Evolutionary conservation across 2,329 filamentous ascomycete genomes (phyloP), one percentile per base, ranked within the genome.

Genomic region (Penicillium janthinellum): DNA sequence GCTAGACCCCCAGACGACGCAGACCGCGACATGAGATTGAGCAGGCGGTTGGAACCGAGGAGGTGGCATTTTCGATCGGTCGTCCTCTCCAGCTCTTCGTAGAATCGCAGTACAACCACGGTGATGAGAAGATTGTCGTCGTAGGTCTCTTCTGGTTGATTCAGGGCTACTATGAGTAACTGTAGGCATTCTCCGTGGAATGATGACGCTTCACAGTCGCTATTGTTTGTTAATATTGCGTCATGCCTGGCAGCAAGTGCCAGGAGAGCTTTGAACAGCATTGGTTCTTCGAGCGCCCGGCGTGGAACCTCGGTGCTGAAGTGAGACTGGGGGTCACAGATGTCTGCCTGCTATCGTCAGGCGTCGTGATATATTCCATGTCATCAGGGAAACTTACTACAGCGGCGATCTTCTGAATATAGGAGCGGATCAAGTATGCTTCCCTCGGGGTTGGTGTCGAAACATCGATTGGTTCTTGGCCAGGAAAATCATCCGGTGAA

Each of bases 141-240:
- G 65, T 78, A 80, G 2, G 74, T 75, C 0, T 76, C 70, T 10
- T 74, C 71, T 0, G 79, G 77, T 47, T 77, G 73, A 7, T 78
- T 73, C n/a, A 83, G 72, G 4, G 78, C 76, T 15, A 76, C 71
- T 3, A 82, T 81, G 7, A 83, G 73, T 10, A 81, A 68, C 57
- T 80, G 74, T 12, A 83, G 71, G 58, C 80, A 82, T 51, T 77
- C 71, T n/a, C 78, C 76, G 39, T 82, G 75, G 58, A 81, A 81
- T 8, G 72, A 70, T 11, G 78, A 74, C 0, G 79, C 80, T 58
- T 77, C 75, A 42, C 75, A 71, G 54, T 80, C 78, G 15, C 68
- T 67, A 1, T 67, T 59, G 14, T 73, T 73, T 5, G 70, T 65
- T 59, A 77, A 70, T n/a, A 81, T 67, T 35, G 77, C 75, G 41